phyloP scores from a whole-genome alignment of 1,284 basidiomycete genomes.

The Moniliophthora roreri region DNA sequence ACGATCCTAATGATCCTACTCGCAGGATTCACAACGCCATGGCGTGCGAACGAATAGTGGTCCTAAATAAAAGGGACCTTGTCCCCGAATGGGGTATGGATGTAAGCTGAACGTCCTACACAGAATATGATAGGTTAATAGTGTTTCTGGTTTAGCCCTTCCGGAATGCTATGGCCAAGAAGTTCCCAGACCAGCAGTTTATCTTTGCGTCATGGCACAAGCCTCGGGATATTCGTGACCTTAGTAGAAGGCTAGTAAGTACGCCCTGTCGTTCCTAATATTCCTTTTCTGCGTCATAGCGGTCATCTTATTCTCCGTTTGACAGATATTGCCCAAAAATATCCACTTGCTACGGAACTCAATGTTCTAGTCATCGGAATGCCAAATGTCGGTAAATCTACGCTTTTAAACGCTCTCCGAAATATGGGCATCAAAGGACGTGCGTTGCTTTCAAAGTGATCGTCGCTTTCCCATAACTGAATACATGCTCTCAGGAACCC shows the following conservation, averaged over 20 bases:
- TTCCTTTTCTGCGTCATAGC: neutral
- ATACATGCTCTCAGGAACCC: slow-evolving; percentile 42
- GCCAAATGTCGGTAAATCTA: slow-evolving; percentile 99
- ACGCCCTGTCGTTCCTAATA: slow-evolving; percentile 35
- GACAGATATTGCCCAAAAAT: slow-evolving; percentile 54
- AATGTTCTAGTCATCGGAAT: slow-evolving; percentile 94
- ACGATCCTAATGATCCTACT: slow-evolving; percentile 40
- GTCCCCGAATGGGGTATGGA: slow-evolving; percentile 84
- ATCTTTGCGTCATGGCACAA: slow-evolving; percentile 74
- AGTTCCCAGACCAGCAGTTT: slow-evolving; percentile 65
- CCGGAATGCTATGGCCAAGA: slow-evolving; percentile 60
- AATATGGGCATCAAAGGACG: slow-evolving; percentile 86
- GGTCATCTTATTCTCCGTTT: neutral
- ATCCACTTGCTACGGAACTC: slow-evolving; percentile 69
- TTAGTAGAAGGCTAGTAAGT: slow-evolving; percentile 73
- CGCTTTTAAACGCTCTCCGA: slow-evolving; percentile 89
- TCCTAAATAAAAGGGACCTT: slow-evolving; percentile 93
- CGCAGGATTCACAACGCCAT: slow-evolving; percentile 33
- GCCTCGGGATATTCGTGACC: slow-evolving; percentile 57
- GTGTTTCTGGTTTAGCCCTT: slow-evolving; percentile 55
- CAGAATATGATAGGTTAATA: slow-evolving; percentile 16
- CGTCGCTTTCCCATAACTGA: slow-evolving; percentile 10
- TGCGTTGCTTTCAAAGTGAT: slow-evolving; percentile 36
- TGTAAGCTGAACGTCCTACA: slow-evolving; percentile 43
- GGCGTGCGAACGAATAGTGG: slow-evolving; percentile 82